These are phyloP conservation scores for Olyra latifolia DNA, from an alignment of 176 grass and related monocot species.

Conservation along the genomic window DNA sequence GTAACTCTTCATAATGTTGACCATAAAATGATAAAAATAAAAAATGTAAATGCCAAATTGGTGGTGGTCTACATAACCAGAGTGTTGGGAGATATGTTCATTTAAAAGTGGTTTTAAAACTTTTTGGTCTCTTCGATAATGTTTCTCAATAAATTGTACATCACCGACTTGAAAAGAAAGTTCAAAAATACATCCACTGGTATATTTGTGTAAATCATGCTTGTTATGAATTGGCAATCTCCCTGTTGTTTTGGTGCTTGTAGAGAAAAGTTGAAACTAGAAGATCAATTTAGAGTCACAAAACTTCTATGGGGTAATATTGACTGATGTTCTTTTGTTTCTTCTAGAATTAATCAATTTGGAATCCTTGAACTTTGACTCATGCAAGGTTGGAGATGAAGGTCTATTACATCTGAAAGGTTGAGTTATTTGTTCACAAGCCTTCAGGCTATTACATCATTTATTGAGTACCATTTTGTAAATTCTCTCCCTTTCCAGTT, in stretches of 20 bases:
- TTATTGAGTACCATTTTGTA: not conserved
- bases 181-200: not conserved
- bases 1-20: not conserved
- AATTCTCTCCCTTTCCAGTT: not conserved
- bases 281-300: not conserved
- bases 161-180: not conserved
- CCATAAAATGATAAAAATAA: not conserved
- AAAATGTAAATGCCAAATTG: not conserved
- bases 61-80: not conserved
- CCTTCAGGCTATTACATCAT: not conserved
- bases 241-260: not conserved
- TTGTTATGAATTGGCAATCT: not conserved
- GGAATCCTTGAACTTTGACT: slow-evolving; percentile 94
- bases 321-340: slow-evolving; percentile 13
- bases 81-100: not conserved
- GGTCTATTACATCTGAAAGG: slow-evolving; percentile 80
- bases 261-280: slow-evolving; percentile 8
- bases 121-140: not conserved
- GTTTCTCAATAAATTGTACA: not conserved
- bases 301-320: slow-evolving; percentile 1
- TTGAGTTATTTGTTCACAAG: slow-evolving; percentile 32
- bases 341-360: slow-evolving; percentile 72
- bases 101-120: not conserved
- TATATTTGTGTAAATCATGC: not conserved
- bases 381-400: slow-evolving; percentile 86